Evolutionary conservation across 805 yeast species (phyloP).

Genomic region (Suhomyces sp.): DNA sequence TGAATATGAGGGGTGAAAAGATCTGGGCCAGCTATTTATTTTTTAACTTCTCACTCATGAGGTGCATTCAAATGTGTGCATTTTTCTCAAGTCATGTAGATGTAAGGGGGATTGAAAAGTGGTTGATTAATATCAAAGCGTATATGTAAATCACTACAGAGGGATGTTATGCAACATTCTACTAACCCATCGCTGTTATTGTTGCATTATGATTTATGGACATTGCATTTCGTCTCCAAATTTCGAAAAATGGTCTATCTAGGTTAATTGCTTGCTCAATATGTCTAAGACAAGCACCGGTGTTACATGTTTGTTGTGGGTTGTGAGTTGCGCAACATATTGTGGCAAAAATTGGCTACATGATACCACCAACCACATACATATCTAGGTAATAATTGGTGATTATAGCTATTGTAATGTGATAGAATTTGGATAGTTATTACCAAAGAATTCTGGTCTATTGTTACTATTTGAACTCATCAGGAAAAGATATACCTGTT

Average conservation of each 20-base stretch:
- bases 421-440: not conserved
- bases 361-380: not conserved
- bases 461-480: not conserved
- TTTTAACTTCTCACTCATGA: not conserved
- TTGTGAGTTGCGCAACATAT: not conserved
- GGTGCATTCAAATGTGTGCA: not conserved
- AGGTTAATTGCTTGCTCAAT: not conserved
- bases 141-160: not conserved
- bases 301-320: not conserved
- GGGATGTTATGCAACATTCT: too few species aligned
- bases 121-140: not conserved
- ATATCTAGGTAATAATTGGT: not conserved
- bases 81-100: not conserved
- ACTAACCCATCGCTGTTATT: not conserved
- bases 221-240: not conserved
- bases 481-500: not conserved
- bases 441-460: not conserved
- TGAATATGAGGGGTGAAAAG: not conserved
- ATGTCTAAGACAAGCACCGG: not conserved
- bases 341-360: not conserved
- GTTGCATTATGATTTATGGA: not conserved
- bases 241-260: not conserved
- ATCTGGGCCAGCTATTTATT: not conserved
- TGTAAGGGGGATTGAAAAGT: not conserved
- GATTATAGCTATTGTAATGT: not conserved